Evolutionary conservation across 164 flowering plant genomes (phyloP).

Genomic region (Sedum album): DNA sequence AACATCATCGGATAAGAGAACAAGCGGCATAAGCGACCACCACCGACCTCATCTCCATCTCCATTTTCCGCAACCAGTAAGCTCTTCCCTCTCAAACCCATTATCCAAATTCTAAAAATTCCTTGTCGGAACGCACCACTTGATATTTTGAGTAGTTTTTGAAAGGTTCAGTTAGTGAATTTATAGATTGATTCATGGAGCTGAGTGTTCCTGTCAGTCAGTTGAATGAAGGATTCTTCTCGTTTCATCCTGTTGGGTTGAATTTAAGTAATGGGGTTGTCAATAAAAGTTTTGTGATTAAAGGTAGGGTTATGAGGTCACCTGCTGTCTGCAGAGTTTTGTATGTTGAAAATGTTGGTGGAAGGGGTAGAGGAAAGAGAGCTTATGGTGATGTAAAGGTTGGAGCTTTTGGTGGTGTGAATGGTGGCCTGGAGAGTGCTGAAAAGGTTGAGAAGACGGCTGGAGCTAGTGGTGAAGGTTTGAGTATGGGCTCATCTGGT

Average conservation of each 20-base stretch:
- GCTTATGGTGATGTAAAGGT: neutral
- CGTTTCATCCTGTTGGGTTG: conserved; percentile 20
- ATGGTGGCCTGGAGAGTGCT: neutral
- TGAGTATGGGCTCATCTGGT: neutral
- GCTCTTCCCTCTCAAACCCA: no score
- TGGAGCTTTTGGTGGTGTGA: neutral
- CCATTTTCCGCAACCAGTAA: no score
- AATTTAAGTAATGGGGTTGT: conserved; percentile 11
- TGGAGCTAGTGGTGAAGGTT: neutral
- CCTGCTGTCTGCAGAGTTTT: conserved; percentile 5
- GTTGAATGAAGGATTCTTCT: conserved; percentile 42
- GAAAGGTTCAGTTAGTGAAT: neutral
- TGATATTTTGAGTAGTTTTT: neutral
- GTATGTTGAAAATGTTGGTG: neutral
- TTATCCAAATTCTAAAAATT: no score
- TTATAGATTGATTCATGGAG: conserved; percentile 32
- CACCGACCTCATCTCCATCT: no score
- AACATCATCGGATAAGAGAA: no score
- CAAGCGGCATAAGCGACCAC: no score
- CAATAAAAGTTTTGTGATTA: conserved; percentile 8
- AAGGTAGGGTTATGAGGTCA: conserved; percentile 15
- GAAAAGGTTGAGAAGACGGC: neutral
- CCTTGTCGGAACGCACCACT: no score
- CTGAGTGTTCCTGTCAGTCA: conserved; percentile 28
- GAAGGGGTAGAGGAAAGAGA: neutral